Evolutionary conservation across 2,329 filamentous ascomycete species (phyloP).

Genomic region (Hymenoscyphus repandus): DNA sequence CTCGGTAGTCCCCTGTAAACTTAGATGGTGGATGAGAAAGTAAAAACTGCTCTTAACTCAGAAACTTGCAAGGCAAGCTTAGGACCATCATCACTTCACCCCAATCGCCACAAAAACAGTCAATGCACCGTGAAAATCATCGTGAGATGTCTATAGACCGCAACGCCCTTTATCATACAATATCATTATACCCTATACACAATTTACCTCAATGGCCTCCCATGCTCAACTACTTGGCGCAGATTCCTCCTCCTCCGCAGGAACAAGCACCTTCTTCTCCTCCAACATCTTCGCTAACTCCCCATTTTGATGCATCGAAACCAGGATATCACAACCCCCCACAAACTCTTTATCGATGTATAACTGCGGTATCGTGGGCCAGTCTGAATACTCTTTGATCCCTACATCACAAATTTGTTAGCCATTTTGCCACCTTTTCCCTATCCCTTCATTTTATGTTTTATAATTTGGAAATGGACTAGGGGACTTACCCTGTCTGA

Average conservation of each 20-base stretch:
- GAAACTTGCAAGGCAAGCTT: too few relatives aligned
- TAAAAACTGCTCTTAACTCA: too few relatives aligned
- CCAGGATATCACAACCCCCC: constrained; percentile 94
- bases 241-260: constrained; percentile 19
- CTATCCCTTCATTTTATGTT: too few relatives aligned
- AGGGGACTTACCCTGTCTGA: constrained; percentile 64
- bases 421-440: not conserved
- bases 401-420: constrained; percentile 43
- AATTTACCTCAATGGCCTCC: not conserved
- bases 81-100: too few relatives aligned
- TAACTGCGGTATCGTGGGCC: constrained; percentile 96
- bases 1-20: too few relatives aligned
- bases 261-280: constrained; percentile 77
- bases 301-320: constrained; percentile 95
- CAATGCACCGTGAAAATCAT: too few relatives aligned
- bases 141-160: too few relatives aligned
- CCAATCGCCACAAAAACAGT: too few relatives aligned
- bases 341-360: constrained; percentile 96
- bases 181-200: not conserved
- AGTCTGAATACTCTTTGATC: constrained; percentile 98
- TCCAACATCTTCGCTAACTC: constrained; percentile 87
- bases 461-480: not conserved
- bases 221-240: not conserved
- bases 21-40: too few relatives aligned
- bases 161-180: not conserved